Conservation (phyloP, 495 filamentous ascomycete genomes). For the Lophiotrema nucula region DNA sequence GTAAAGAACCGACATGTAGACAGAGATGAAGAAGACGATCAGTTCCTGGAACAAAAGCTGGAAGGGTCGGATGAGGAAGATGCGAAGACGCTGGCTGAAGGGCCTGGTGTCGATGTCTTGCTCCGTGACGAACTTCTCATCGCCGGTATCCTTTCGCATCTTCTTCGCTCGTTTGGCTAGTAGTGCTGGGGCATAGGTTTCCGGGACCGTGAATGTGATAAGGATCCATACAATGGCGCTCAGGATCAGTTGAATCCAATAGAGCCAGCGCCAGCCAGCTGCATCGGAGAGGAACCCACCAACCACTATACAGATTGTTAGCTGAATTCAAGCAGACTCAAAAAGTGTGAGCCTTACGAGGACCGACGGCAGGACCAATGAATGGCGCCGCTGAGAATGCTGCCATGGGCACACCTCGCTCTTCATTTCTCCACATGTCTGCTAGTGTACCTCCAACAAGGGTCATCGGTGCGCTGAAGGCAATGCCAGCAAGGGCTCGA, state of each 20-base stretch:
- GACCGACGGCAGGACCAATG: conserved; percentile 70
- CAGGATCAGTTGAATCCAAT: conserved; percentile 78
- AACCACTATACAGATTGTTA: conserved; percentile 58
- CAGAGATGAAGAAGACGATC: conserved; percentile 72
- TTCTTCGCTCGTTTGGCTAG: conserved; percentile 64
- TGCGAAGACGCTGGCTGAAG: conserved; percentile 57
- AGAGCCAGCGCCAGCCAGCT: conserved; percentile 78
- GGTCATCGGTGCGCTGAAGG: conserved; percentile 81
- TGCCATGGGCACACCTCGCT: conserved; percentile 83
- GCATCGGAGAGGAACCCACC: conserved; percentile 72
- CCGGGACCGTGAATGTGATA: conserved; percentile 77
- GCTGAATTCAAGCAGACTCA: too few species aligned
- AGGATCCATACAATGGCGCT: conserved; percentile 62
- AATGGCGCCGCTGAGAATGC: conserved; percentile 79
- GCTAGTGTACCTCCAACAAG: conserved; percentile 76
- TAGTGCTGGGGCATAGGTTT: conserved; percentile 75
- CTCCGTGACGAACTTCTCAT: conserved; percentile 65
- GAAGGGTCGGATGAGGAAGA: conserved; percentile 74
- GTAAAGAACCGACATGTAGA: conserved; percentile 80
- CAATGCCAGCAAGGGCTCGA: conserved; percentile 73
- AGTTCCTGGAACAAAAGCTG: conserved; percentile 75
- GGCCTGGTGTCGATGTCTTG: conserved; percentile 69
- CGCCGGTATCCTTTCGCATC: conserved; percentile 64
- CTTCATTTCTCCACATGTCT: conserved; percentile 80
- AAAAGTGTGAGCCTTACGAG: too few species aligned